Evolutionary conservation across 2,329 filamentous ascomycete genomes (phyloP).

Genomic region (Ilyonectria robusta): DNA sequence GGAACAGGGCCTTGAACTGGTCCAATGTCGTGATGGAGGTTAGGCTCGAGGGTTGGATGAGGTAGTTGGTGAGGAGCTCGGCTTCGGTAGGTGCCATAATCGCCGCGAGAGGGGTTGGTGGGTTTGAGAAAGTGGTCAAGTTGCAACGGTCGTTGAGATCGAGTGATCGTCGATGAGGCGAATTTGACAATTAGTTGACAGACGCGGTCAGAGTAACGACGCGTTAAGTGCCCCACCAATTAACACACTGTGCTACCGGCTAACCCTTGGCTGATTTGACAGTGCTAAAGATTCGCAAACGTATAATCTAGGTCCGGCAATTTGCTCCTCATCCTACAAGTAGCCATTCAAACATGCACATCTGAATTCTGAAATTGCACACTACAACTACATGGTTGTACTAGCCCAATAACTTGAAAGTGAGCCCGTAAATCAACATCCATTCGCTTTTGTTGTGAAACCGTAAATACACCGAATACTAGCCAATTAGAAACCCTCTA

Average conservation of each 20-base stretch:
- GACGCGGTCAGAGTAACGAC: conserved; percentile 36
- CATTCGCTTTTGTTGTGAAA: conserved; percentile 13
- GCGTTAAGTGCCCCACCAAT: conserved; percentile 42
- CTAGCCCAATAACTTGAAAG: neutral
- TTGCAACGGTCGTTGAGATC: neutral
- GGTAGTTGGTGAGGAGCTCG: conserved; percentile 82
- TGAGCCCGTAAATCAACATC: neutral
- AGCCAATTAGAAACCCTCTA: neutral
- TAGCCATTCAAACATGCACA: neutral
- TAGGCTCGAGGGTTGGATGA: conserved; percentile 82
- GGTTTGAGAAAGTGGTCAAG: neutral
- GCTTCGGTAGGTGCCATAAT: conserved; percentile 82
- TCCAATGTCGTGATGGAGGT: conserved; percentile 80
- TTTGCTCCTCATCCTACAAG: neutral
- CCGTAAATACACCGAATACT: neutral
- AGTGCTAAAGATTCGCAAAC: neutral
- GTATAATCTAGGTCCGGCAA: neutral
- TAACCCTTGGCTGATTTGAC: neutral
- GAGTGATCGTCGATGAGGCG: neutral
- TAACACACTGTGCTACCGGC: conserved; percentile 20
- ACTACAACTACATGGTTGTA: neutral
- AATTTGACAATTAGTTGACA: conserved; percentile 1
- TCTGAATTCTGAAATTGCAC: neutral
- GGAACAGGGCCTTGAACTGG: conserved; percentile 84
- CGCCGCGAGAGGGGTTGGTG: neutral